Conservation (phyloP, 164 flowering plant species). For the Stephania japonica region DNA sequence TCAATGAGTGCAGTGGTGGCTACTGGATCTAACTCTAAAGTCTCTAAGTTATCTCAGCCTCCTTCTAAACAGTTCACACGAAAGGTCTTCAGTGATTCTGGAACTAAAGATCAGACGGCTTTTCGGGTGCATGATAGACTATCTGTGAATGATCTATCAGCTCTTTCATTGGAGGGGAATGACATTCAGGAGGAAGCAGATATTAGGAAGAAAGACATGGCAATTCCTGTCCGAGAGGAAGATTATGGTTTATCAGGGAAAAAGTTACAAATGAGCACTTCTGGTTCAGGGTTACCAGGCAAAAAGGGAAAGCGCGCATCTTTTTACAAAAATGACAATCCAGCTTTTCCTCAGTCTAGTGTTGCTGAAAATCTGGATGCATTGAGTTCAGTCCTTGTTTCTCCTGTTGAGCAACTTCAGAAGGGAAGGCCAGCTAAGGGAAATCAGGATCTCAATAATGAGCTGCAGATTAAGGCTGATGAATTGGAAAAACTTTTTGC, state of each 20-base stretch:
- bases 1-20: slow-evolving; percentile 17
- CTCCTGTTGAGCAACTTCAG: slow-evolving; percentile 48
- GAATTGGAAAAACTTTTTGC: slow-evolving; percentile 98
- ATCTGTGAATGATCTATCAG: slow-evolving; percentile 23
- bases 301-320: slow-evolving; percentile 28
- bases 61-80: slow-evolving; percentile 26
- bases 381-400: slow-evolving; percentile 16
- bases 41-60: slow-evolving; percentile 16
- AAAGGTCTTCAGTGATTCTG: slow-evolving; percentile 30
- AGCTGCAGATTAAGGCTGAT: slow-evolving; percentile 84
- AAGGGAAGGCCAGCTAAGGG: slow-evolving; percentile 69
- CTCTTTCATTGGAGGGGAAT: slow-evolving; percentile 24
- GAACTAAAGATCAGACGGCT: slow-evolving; percentile 24
- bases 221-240: slow-evolving; percentile 26
- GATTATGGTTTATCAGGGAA: slow-evolving; percentile 33
- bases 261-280: slow-evolving; percentile 43
- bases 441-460: slow-evolving; percentile 81
- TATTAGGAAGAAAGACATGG: slow-evolving; percentile 24
- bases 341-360: slow-evolving; percentile 20
- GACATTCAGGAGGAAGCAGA: slow-evolving; percentile 24
- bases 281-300: slow-evolving; percentile 35
- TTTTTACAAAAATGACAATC: slow-evolving; percentile 24
- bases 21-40: slow-evolving; percentile 17
- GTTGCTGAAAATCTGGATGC: slow-evolving; percentile 31
- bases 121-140: slow-evolving; percentile 21